Evolutionary conservation across 345 rosid genomes (phyloP).

Genomic region (Eucalyptus decipiens): DNA sequence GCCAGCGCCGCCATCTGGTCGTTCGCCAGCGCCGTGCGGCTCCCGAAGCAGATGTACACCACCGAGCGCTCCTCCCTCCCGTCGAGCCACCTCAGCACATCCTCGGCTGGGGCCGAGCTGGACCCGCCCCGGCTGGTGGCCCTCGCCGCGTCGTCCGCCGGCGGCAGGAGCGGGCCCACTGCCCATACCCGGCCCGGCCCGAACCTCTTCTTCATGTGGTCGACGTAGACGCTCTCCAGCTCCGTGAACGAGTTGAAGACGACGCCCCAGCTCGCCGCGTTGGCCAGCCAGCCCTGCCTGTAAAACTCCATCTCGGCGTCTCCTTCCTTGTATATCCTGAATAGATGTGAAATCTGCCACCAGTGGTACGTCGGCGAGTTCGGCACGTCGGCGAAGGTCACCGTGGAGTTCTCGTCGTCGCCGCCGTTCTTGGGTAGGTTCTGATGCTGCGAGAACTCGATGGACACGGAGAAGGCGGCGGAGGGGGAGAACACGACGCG

Average conservation of each 20-base stretch:
- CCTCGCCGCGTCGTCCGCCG: not conserved
- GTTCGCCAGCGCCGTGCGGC: conserved; percentile 30
- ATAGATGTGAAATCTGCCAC: conserved; percentile 16
- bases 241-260: conserved; percentile 40
- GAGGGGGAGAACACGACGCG: conserved; percentile 55
- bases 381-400: conserved; percentile 26
- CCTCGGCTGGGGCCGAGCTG: conserved; percentile 8
- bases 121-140: conserved; percentile 28
- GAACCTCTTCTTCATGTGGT: conserved; percentile 12
- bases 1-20: conserved; percentile 33
- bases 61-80: conserved; percentile 23
- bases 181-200: conserved; percentile 32
- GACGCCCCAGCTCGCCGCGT: conserved; percentile 39
- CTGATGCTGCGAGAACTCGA: conserved; percentile 2
- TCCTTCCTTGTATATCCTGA: conserved; percentile 7
- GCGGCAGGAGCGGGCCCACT: conserved; percentile 40
- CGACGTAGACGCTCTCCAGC: conserved; percentile 28
- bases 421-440: conserved; percentile 2
- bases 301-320: conserved; percentile 20
- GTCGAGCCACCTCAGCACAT: conserved; percentile 48
- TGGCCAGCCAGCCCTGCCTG: conserved; percentile 8
- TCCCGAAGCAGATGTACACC: conserved; percentile 71
- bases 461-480: conserved; percentile 18
- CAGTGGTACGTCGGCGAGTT: conserved; percentile 20
- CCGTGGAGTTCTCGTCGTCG: not conserved